phyloP scores from a whole-genome alignment of 2,329 filamentous ascomycete genomes.

The Dactylellina sp. region DNA sequence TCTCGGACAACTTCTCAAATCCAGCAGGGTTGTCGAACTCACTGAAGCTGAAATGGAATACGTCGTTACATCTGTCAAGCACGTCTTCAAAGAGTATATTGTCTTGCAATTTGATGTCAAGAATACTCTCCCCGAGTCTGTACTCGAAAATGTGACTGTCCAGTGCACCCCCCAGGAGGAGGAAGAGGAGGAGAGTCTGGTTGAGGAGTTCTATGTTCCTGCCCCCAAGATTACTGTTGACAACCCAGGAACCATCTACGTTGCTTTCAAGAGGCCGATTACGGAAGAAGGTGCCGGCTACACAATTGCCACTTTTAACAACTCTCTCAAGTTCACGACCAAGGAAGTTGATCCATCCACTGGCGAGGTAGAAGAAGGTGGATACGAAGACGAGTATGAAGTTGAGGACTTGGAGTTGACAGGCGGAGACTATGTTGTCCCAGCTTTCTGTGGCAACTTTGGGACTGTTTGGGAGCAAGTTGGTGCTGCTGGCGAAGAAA shows the following conservation, averaged over 20 bases:
- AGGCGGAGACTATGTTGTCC: slow-evolving; percentile 93
- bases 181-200: slow-evolving; percentile 68
- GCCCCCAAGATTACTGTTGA: slow-evolving; percentile 84
- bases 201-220: slow-evolving; percentile 93
- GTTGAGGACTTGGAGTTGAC: slow-evolving; percentile 91
- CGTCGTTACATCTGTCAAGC: slow-evolving; percentile 91
- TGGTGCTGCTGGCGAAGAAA: slow-evolving; percentile 87
- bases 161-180: slow-evolving; percentile 85
- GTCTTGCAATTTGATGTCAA: slow-evolving; percentile 97
- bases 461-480: slow-evolving; percentile 95
- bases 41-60: slow-evolving; percentile 98
- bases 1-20: slow-evolving; percentile 92
- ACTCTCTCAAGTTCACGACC: slow-evolving; percentile 94
- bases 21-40: slow-evolving; percentile 84
- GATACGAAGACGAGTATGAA: slow-evolving; percentile 98
- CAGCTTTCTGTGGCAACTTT: slow-evolving; percentile 93
- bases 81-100: slow-evolving; percentile 96
- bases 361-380: slow-evolving; percentile 88
- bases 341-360: slow-evolving; percentile 97
- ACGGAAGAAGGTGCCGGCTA: slow-evolving; percentile 69
- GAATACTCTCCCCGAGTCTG: slow-evolving; percentile 91
- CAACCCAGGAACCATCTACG: slow-evolving; percentile 92
- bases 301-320: slow-evolving; percentile 84
- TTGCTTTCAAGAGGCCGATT: slow-evolving; percentile 82
- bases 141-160: slow-evolving; percentile 89